A percentile compares a stretch with the other conserved stretches of the same genome.
Conservation (phyloP, 345 rosid species). For the Arabidopsis thaliana region TAIR10.1 NC_003075.7:12606001-12606500, state of each 20-base stretch:
- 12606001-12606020: conserved; percentile 41
- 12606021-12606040: conserved; percentile 40
- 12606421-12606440: too few relatives aligned
- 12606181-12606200: conserved; percentile 45
- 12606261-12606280: background rate
- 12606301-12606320: conserved; percentile 19
- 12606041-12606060: conserved; percentile 56
- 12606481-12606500: too few relatives aligned
- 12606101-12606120: conserved; percentile 57
- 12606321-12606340: conserved; percentile 18
- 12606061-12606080: conserved; percentile 62
- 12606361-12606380: background rate
- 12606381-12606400: too few relatives aligned
- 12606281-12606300: background rate
- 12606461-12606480: too few relatives aligned
- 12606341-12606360: background rate
- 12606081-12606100: conserved; percentile 50
- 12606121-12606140: conserved; percentile 97
- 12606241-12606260: conserved; percentile 17
- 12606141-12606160: conserved; percentile 67
- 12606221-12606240: conserved; percentile 35
- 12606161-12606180: conserved; percentile 34
- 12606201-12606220: conserved; percentile 37
- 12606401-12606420: too few relatives aligned
- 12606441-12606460: too few relatives aligned